Evolutionary conservation across 768 basidiomycete genomes (phyloP).

Genomic region (Asterophora parasitica): DNA sequence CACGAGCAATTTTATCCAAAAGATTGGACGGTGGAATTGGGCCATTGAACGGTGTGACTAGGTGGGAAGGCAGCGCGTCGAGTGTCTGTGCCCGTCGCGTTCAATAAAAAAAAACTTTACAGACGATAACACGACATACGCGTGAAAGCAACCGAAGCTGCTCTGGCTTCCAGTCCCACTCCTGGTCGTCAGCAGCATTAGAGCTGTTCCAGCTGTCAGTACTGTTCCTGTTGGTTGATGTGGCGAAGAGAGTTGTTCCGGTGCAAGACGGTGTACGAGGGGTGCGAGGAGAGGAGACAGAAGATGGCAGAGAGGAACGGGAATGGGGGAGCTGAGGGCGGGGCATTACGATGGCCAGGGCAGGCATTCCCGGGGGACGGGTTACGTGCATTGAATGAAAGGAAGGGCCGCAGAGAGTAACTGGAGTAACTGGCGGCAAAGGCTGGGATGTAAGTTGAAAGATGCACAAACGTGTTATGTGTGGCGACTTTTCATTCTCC

Average conservation of each 20-base stretch:
- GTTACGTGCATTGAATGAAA: conserved; percentile 45
- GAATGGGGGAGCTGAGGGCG: conserved; percentile 50
- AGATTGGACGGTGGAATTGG: conserved; percentile 81
- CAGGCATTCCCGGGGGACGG: conserved; percentile 43
- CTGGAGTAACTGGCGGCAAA: not conserved
- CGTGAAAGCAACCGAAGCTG: conserved; percentile 63
- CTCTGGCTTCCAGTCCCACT: conserved; percentile 72
- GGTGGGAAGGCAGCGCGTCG: conserved; percentile 75
- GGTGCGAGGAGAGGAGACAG: conserved; percentile 49
- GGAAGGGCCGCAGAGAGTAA: conserved; percentile 19
- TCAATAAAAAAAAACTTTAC: conserved; percentile 11
- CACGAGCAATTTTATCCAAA: conserved; percentile 81
- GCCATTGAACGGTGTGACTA: conserved; percentile 86
- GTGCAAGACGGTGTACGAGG: conserved; percentile 53
- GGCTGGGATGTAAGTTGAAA: not conserved
- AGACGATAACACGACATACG: conserved; percentile 35
- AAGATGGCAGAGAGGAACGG: conserved; percentile 46
- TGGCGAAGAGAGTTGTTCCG: conserved; percentile 47
- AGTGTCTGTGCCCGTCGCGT: conserved; percentile 51
- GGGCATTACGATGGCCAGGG: conserved; percentile 61
- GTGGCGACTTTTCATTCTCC: conserved; percentile 17
- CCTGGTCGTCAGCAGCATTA: conserved; percentile 59
- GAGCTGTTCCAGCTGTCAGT: conserved; percentile 86
- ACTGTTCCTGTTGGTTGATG: conserved; percentile 57
- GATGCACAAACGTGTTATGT: conserved; percentile 16